Conservation (phyloP, 257 asterid genomes). For the Sherardia arvensis region DNA sequence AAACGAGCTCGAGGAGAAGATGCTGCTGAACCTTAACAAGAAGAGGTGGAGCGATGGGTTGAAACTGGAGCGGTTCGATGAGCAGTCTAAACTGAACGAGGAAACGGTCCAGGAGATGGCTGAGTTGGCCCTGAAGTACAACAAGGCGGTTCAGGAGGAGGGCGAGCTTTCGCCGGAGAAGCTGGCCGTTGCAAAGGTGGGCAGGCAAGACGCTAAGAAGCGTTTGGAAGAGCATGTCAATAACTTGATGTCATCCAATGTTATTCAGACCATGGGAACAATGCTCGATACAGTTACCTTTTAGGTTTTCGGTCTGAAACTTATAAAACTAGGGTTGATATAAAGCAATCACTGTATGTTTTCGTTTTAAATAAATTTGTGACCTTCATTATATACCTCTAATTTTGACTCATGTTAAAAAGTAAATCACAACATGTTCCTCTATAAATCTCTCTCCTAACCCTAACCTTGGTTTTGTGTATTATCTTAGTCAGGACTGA, state of each 20-base stretch:
- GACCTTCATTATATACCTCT: no score
- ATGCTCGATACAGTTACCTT: constrained; percentile 93
- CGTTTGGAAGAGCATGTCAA: constrained; percentile 93
- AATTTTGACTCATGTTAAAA: no score
- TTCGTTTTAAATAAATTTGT: no score
- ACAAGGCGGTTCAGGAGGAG: constrained; percentile 92
- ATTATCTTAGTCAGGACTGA: no score
- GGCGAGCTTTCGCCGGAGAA: constrained; percentile 90
- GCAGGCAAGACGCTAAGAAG: constrained; percentile 95
- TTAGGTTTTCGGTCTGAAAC: constrained; percentile 18
- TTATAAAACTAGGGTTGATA: no score
- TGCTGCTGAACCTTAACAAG: constrained; percentile 89
- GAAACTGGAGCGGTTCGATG: constrained; percentile 38
- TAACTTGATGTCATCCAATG: constrained; percentile 91
- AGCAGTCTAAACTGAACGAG: constrained; percentile 90
- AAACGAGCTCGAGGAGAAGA: constrained; percentile 98
- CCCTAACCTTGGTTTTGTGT: no score
- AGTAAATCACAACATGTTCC: no score
- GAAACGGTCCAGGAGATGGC: constrained; percentile 93
- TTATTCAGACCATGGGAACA: constrained; percentile 78
- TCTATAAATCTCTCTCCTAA: no score
- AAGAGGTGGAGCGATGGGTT: no score
- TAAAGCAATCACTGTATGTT: no score
- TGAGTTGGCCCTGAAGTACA: constrained; percentile 62
- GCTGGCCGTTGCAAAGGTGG: constrained; percentile 86